Base-by-base conservation (phyloP, 2,329 filamentous ascomycete species). In the Celoporthe dispersa region DNA sequence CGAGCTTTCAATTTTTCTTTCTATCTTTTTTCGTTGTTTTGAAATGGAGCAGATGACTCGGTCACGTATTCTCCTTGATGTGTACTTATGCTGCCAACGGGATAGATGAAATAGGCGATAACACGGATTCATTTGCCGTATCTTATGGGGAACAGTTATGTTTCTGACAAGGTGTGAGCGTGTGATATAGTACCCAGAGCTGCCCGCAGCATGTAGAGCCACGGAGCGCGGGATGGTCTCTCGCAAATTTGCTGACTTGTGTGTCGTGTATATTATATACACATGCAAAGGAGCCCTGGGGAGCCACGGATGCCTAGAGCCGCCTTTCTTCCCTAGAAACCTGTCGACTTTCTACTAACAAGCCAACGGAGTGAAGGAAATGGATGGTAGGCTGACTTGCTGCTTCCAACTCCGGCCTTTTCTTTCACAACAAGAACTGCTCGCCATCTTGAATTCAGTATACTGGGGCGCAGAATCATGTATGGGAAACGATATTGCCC, bases 51-150 rank as follows among this genome's bases (percentile, higher is more conserved):
- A 59, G 25, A 71, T 63, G 67, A 66, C 62, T 70, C 66, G 68
- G 55, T 68, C 57, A 68, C 61, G 64, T 66, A 51, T 59, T 28
- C 3, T 41, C 44, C 28, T 37, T 68, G 33, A 71, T 66, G 70
- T 70, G 70, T 72, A 72, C 33, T 41, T 44, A 63, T 70, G 70
- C 68, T 72, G 64, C 70, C 69, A 53, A 72, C 64, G 70, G 68
- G 57, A 70, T 63, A 72, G 70, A 72, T 72, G 70, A 72, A 66
- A 63, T 63, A 62, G 63, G 65, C 59, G 65, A 70, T 48, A 68
- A 68, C 61, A 63, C 68, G 65, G 64, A 28, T 64, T 59, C 67
- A 71, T 67, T 7, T 33, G 14, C 14, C 28, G 28, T 31, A 19
- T 19, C 14, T 7, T 25, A n/a, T n/a, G n/a, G n/a, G n/a, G n/a